Evolutionary conservation across 768 basidiomycete species (phyloP), one percentile per base, ranked within the genome.

Genomic region (Amanita muscaria): DNA sequence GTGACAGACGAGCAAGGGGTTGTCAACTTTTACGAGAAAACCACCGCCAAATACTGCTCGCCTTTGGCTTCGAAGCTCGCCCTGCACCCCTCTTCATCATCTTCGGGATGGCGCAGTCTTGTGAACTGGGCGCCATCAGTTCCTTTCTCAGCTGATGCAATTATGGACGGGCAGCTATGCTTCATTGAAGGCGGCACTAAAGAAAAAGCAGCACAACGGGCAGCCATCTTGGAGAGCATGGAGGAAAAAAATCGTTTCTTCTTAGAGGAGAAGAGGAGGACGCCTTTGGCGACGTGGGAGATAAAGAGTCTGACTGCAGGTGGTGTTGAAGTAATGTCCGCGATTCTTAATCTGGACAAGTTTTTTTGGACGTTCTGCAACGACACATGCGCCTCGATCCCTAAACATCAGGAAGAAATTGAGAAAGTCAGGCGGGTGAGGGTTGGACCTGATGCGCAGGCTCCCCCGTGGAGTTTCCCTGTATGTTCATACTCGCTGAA

Each of bases 51-150:
- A 29, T 52, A 47, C 48, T 49, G 42, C 39, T 21, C 35, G 14
- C 33, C 15, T 24, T 35, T 56, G 36, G 54, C 54, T 45, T 54
- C 53, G 25, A 52, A 47, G 5, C 55, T 54, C 46, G 46, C 46
- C 24, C 44, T 52, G 24, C 53, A 56, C 44, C 48, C 48, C 39
- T n/a, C n/a, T n/a, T n/a, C n/a, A n/a, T 44, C 47, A 41, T 48
- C 39, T 42, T 47, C 48, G 11, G 4, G 10, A 35, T 54, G 53
- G 53, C 12, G 3, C 18, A 45, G 51, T 42, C 49, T 56, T 34
- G 42, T 56, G 29, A 10, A 14, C 23, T 56, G 51, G 51, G 42
- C 53, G 14, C 44, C 46, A 31, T 52, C 51, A 10, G 31, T 27
- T 47, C 34, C 15, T 41, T 40, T 43, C 38, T 27, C 40, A 2